Conservation (phyloP, 768 basidiomycete genomes). For the Russula lepida region DNA sequence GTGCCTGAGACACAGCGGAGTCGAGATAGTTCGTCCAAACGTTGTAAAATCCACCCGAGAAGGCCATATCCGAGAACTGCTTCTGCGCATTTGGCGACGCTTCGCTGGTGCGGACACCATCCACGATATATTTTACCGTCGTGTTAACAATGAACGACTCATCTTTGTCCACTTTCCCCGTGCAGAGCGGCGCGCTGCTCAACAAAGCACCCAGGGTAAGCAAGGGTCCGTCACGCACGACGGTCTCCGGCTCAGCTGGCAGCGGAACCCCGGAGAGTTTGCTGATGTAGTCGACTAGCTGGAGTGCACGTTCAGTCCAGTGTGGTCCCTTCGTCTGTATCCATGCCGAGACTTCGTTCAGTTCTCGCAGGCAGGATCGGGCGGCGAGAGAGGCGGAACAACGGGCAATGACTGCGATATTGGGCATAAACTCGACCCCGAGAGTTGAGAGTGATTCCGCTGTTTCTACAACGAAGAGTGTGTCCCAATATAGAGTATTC, state of each 20-base stretch:
- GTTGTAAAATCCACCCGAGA: neutral
- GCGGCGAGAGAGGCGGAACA: slow-evolving; percentile 9
- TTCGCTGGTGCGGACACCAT: neutral
- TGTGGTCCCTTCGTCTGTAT: neutral
- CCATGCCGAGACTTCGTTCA: neutral
- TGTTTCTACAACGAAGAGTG: slow-evolving; percentile 9
- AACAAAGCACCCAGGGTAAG: neutral
- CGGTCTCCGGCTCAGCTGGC: neutral
- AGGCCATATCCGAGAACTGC: neutral
- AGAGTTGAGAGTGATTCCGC: slow-evolving; percentile 8
- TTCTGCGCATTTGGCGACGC: neutral
- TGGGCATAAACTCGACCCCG: neutral
- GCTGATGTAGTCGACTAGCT: neutral
- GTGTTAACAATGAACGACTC: neutral
- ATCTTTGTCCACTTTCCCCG: neutral
- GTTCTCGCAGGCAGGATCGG: slow-evolving; percentile 10
- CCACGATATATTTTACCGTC: slow-evolving; percentile 3
- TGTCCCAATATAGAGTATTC: slow-evolving; percentile 10
- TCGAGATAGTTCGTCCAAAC: neutral
- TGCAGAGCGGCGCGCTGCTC: neutral
- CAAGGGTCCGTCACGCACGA: slow-evolving; percentile 2
- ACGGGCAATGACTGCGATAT: neutral
- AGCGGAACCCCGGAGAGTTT: neutral
- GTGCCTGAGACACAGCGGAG: neutral
- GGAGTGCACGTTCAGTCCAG: neutral